Evolutionary conservation across 2,329 filamentous ascomycete genomes (phyloP), one percentile per base, ranked within the genome.

Genomic region (Colletotrichum spaethianum): DNA sequence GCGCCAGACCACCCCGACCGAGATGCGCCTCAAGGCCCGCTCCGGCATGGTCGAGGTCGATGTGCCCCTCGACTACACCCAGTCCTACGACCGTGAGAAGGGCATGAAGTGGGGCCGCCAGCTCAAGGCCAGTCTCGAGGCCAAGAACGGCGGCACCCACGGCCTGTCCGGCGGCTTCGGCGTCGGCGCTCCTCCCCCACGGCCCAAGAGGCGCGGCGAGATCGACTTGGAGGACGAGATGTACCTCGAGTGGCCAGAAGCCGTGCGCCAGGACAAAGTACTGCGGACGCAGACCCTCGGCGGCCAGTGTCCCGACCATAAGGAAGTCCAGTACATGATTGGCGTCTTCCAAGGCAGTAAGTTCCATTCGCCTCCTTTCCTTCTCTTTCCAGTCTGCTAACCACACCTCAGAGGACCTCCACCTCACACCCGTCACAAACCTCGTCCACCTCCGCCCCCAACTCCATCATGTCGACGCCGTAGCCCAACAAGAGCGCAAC

Each of bases 11-110:
- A 81, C 89, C 28, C 93, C 96, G 14, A 85, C 90, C 20, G 91
- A 93, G 77, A 86, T 98, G 77, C 94, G 96, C 75, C 85, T 98
- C 80, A 99, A 98, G 85, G 89, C 92, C 18, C 85, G 88, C 68
- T 90, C 93, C 0, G 95, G 95, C 67, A 93, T 98, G 84, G 87
- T 98, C 68, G 96, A 99, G 83, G 87, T 98, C 63, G 96, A 99
- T 80, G 89, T 98, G n/a, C 94, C 94, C 5, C 86, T 98, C 76
- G 91, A 92, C 84, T 91, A 91, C 74, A 85, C 86, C 67, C 82
- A 81, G 72, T 92, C 94, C 79, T 98, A 98, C 86, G 95, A 98
- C 83, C 89, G 92, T 75, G 89, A 90, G 75, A 95, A 96, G 84
- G 96, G 94, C 59, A 84, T 96, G 63, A 88, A 90, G 75, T 98